Conservation (phyloP, 2,329 filamentous ascomycete species). For the Endothia cerciana region DNA sequence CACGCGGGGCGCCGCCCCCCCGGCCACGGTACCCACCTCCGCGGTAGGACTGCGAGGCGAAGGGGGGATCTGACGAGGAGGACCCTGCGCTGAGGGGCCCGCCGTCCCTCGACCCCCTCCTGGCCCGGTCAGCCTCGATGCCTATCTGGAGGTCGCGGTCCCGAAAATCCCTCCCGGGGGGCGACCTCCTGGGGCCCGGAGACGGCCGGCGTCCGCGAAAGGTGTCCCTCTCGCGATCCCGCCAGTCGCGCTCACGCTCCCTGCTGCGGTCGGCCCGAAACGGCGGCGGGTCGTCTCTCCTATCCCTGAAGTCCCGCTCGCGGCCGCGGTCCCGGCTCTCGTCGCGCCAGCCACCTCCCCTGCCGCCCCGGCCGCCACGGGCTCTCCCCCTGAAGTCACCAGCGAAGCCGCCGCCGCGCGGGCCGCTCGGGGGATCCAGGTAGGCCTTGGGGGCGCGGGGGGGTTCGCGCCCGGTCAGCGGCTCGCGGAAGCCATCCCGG, state of each 20-base stretch:
- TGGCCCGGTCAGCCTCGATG: conserved; percentile 68
- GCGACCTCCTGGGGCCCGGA: conserved; percentile 65
- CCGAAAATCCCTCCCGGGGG: conserved; percentile 66
- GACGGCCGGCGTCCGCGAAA: conserved; percentile 65
- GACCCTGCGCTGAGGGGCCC: conserved; percentile 74
- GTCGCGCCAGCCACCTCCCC: conserved; percentile 57
- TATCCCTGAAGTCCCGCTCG: conserved; percentile 64
- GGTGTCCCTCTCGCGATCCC: conserved; percentile 56
- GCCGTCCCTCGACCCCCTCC: conserved; percentile 69
- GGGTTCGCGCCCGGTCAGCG: conserved; percentile 66
- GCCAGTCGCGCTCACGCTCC: conserved; percentile 58
- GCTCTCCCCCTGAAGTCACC: conserved; percentile 67
- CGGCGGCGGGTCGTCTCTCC: conserved; percentile 49
- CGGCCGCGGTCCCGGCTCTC: conserved; percentile 65
- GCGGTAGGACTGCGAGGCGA: conserved; percentile 57
- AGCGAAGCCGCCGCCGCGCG: conserved; percentile 67
- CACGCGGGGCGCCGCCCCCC: conserved; percentile 51
- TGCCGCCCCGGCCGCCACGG: conserved; percentile 53
- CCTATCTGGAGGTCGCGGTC: conserved; percentile 63
- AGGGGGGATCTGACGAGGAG: conserved; percentile 68
- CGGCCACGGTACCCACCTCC: conserved; percentile 61
- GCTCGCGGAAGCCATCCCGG: conserved; percentile 61
- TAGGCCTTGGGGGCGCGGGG: conserved; percentile 82
- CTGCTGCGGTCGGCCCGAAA: conserved; percentile 64
- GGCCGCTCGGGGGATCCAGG: conserved; percentile 69